Evolutionary conservation across 2,329 filamentous ascomycete genomes (phyloP).

Genomic region (Trichoderma sp.): DNA sequence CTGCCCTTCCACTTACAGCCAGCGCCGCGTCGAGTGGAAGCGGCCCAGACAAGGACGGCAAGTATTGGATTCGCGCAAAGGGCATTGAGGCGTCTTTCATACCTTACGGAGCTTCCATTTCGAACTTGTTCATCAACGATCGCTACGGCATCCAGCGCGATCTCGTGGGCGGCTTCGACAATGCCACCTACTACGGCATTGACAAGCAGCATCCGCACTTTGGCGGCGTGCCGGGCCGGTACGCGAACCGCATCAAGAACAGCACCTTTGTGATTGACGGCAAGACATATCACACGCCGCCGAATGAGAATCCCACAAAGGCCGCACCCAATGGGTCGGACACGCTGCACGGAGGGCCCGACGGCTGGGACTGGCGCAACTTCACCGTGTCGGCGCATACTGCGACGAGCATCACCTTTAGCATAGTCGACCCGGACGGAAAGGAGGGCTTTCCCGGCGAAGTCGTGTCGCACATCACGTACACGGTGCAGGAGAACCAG

Average conservation of each 20-base stretch:
- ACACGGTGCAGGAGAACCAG: constrained; percentile 62
- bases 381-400: constrained; percentile 72
- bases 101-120: constrained; percentile 70
- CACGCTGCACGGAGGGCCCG: constrained; percentile 66
- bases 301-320: constrained; percentile 61
- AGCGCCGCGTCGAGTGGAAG: constrained; percentile 20
- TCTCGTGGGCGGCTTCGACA: constrained; percentile 72
- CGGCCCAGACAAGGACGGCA: constrained; percentile 57
- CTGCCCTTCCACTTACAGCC: constrained; percentile 22
- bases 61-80: constrained; percentile 69
- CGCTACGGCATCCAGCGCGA: constrained; percentile 67
- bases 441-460: constrained; percentile 77
- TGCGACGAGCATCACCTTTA: constrained; percentile 68
- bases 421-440: constrained; percentile 68
- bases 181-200: constrained; percentile 66
- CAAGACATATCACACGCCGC: constrained; percentile 53
- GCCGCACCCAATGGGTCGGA: constrained; percentile 54
- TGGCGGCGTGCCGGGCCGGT: constrained; percentile 70
- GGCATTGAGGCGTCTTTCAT: constrained; percentile 69
- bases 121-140: constrained; percentile 69
- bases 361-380: constrained; percentile 76
- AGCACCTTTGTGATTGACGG: constrained; percentile 69
- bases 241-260: constrained; percentile 80
- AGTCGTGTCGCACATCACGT: constrained; percentile 71
- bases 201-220: constrained; percentile 68